Evolutionary conservation across 2,329 filamentous ascomycete species (phyloP).

Genomic region (Cladophialophora carrionii): DNA sequence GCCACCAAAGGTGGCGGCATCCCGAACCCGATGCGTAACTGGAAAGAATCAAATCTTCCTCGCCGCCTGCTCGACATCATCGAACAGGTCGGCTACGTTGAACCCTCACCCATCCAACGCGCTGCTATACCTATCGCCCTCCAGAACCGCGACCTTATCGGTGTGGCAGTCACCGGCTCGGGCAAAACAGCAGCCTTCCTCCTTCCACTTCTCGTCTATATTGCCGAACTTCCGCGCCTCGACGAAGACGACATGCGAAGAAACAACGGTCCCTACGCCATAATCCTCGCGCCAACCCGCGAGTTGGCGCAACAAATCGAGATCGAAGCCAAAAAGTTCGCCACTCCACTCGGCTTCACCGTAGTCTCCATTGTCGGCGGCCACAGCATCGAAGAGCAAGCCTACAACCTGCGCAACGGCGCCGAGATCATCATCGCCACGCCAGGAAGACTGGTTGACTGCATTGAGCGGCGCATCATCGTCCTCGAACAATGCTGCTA

Average conservation of each 20-base stretch:
- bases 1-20: conserved; percentile 88
- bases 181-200: conserved; percentile 97
- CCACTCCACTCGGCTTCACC: conserved; percentile 84
- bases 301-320: conserved; percentile 98
- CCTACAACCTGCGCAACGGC: conserved; percentile 84
- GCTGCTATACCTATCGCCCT: conserved; percentile 94
- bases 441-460: conserved; percentile 93
- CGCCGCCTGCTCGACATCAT: conserved; percentile 78
- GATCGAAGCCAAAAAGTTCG: conserved; percentile 89
- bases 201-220: conserved; percentile 89
- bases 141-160: conserved; percentile 92
- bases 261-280: conserved; percentile 94
- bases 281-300: conserved; percentile 93
- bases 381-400: conserved; percentile 91
- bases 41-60: conserved; percentile 83
- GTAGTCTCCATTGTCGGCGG: conserved; percentile 98
- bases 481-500: conserved; percentile 97
- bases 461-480: conserved; percentile 87
- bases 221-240: conserved; percentile 82
- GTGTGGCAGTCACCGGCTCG: conserved; percentile 95
- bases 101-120: conserved; percentile 88
- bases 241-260: conserved; percentile 81
- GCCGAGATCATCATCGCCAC: conserved; percentile 99
- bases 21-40: conserved; percentile 94
- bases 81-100: conserved; percentile 81